phyloP scores from a whole-genome alignment of 495 filamentous ascomycete species.

The Penicillium angulare region DNA sequence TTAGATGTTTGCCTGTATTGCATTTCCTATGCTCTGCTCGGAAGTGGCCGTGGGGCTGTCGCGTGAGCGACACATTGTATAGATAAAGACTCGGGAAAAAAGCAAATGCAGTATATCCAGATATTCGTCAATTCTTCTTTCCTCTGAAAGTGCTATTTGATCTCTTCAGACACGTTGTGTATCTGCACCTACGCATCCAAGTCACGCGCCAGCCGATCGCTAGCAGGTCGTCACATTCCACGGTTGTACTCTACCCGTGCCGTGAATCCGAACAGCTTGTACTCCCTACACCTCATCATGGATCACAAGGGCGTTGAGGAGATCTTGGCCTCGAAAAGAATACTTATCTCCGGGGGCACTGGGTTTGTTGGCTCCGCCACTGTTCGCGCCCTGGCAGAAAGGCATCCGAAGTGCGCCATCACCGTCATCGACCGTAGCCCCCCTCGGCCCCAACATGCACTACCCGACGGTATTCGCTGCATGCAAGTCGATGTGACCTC shows the following conservation, averaged over 20 bases:
- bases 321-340: not conserved
- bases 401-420: constrained; percentile 42
- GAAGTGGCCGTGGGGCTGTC: constrained; percentile 14
- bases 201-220: not conserved
- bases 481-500: constrained; percentile 41
- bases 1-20: constrained; percentile 33
- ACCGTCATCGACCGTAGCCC: constrained; percentile 41
- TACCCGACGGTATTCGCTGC: constrained; percentile 30
- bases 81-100: constrained; percentile 29
- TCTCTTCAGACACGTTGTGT: too few species aligned
- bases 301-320: not conserved
- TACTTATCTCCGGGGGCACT: constrained; percentile 56
- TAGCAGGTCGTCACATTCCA: not conserved
- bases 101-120: constrained; percentile 19
- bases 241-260: too few species aligned
- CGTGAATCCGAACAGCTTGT: not conserved
- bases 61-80: constrained; percentile 22
- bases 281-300: not conserved
- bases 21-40: constrained; percentile 18
- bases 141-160: not conserved
- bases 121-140: not conserved
- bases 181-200: not conserved
- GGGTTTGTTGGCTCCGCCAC: constrained; percentile 51
- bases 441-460: constrained; percentile 29
- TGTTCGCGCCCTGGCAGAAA: constrained; percentile 40